Percentiles rank a stretch among this genome's conserved stretches.
phyloP scores from a whole-genome alignment of 2,329 filamentous ascomycete species.

The Cladosporium sp. region DNA sequence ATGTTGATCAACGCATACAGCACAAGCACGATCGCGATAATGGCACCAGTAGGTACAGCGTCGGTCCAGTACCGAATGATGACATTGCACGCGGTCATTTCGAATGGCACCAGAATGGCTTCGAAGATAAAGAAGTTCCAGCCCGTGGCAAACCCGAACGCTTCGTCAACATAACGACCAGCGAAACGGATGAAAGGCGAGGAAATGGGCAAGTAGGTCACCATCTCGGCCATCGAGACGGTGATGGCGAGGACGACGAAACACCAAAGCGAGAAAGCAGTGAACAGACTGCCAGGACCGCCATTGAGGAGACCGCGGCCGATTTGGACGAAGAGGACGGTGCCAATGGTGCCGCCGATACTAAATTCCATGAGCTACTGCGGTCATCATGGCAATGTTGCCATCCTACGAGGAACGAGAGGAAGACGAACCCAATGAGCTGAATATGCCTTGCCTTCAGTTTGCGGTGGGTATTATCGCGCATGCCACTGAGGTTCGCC shows the following conservation, averaged over 20 bases:
- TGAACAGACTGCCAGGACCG: conserved; percentile 42
- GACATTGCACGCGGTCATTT: conserved; percentile 42
- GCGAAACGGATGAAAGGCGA: conserved; percentile 76
- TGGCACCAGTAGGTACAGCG: conserved; percentile 48
- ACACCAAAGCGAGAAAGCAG: conserved; percentile 42
- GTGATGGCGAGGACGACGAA: conserved; percentile 19
- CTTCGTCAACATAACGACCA: conserved; percentile 68
- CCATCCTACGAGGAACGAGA: too few relatives aligned
- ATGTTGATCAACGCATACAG: conserved; percentile 61
- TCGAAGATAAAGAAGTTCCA: conserved; percentile 39
- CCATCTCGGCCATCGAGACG: conserved; percentile 64
- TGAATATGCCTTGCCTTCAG: conserved; percentile 44
- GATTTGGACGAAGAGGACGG: conserved; percentile 46
- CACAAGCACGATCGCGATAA: conserved; percentile 57
- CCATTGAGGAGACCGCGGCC: conserved; percentile 43
- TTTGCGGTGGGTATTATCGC: conserved; percentile 38
- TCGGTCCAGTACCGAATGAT: conserved; percentile 34
- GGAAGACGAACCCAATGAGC: conserved; percentile 34
- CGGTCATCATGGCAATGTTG: neutral
- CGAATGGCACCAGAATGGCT: conserved; percentile 44
- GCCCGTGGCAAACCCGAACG: conserved; percentile 48
- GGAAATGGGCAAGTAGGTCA: conserved; percentile 69
- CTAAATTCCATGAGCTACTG: neutral
- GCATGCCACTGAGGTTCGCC: conserved; percentile 20
- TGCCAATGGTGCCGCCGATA: conserved; percentile 44